Evolutionary conservation across 2,329 filamentous ascomycete genomes (phyloP), one percentile per base, ranked within the genome.

Genomic region (Hymenoscyphus occultus): DNA sequence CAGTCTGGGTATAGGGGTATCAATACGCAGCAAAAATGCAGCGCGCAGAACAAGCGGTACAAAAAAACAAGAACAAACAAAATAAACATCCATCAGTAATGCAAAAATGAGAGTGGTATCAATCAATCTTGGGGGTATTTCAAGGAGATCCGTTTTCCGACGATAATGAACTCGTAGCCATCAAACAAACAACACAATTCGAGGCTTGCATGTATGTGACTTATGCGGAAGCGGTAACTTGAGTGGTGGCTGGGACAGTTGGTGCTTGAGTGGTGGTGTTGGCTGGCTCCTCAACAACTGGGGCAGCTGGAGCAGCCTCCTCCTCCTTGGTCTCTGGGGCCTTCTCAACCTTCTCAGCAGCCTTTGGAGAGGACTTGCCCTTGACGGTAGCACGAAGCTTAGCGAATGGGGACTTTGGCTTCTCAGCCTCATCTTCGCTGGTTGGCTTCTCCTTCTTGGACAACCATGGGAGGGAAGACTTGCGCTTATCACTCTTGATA

Each of bases 391-490:
- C 72, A 68, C 72, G 70, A 64, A 78, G 72, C 71, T 75, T 76
- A 65, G 74, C 71, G 65, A 77, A 76, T 57, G 74, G 73, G 48
- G 73, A 75, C 61, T 70, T 69, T 59, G 73, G 71, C 65, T 75
- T 74, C 59, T 68, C 67, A 39, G 65, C 70, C 67, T 75, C 73
- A 61, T 78, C 75, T 71, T 86, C 83, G 32, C 70, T 70, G 57
- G 70, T 71, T 56, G 68, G 62, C 70, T 75, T 74, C 77, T 85
- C 85, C 83, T 90, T 90, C 80, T 86, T 84, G 79, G 84, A 85
- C 76, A 83, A 71, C 86, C 86, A 90, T 67, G 75, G 75, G 32
- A 77, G 70, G 77, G 90, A 84, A 71, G 86, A 89, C 71, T 80
- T 80, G 72, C 88, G 86, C 85, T 90, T 90, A 72, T 78, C 77